A percentile compares a stretch with the other conserved stretches of the same genome.
These are phyloP conservation scores for Metroxylon sagu DNA, from an alignment of 176 grass and related monocot species.

Conservation along the genomic window DNA sequence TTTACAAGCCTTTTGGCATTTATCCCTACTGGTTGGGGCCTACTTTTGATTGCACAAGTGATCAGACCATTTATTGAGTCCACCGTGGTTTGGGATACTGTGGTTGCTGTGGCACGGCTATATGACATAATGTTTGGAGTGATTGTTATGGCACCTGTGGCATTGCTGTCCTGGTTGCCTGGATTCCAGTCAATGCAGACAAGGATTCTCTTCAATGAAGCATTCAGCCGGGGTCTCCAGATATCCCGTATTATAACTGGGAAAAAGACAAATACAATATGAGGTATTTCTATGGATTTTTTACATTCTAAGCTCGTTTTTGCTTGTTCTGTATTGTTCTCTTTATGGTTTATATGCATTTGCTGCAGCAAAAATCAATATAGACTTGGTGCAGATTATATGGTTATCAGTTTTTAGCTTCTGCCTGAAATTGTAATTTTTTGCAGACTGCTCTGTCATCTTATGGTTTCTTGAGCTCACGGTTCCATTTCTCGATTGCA, in stretches of 20 bases:
- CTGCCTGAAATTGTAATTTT: too few relatives aligned
- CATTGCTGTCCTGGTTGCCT: constrained; percentile 88
- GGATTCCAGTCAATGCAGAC: constrained; percentile 96
- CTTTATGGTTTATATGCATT: too few relatives aligned
- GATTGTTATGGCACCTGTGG: constrained; percentile 76
- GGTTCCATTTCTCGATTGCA: too few relatives aligned
- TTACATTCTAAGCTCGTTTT: too few relatives aligned
- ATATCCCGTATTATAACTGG: constrained; percentile 86
- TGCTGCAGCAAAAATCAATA: too few relatives aligned
- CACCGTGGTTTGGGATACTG: constrained; percentile 62
- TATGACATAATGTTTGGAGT: constrained; percentile 92
- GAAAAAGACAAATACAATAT: constrained; percentile 50
- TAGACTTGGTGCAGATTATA: too few relatives aligned
- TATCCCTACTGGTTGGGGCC: constrained; percentile 94
- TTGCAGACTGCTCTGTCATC: too few relatives aligned
- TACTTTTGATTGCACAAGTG: constrained; percentile 79
- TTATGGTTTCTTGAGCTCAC: too few relatives aligned
- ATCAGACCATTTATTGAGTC: constrained; percentile 71
- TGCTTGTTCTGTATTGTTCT: too few relatives aligned
- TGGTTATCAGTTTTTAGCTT: too few relatives aligned
- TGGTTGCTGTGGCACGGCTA: constrained; percentile 64
- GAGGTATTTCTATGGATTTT: constrained; percentile 31
- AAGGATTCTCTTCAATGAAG: constrained; percentile 94
- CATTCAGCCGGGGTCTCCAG: constrained; percentile 84
- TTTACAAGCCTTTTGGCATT: constrained; percentile 80